Conservation (phyloP, 2,329 filamentous ascomycete species). For the Ophiostoma angusticollis region DNA sequence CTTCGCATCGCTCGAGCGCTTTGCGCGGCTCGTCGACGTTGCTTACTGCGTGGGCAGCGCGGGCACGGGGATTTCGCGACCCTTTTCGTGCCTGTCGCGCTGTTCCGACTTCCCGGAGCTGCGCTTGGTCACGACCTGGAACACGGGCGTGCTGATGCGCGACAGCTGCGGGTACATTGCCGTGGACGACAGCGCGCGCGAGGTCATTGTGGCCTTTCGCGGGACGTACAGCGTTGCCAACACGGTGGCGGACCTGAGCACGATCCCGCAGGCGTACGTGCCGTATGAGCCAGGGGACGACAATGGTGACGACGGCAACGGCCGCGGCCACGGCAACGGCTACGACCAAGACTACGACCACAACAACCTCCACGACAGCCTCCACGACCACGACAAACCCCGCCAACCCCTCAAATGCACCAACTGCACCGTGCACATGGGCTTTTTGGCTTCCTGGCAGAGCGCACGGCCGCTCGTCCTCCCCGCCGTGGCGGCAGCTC, state of each 20-base stretch:
- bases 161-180: slow-evolving; percentile 93
- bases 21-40: slow-evolving; percentile 86
- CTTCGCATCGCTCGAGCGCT: slow-evolving; percentile 73
- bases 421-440: slow-evolving; percentile 87
- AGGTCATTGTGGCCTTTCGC: slow-evolving; percentile 75
- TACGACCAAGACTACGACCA: slow-evolving; percentile 32
- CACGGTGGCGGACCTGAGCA: slow-evolving; percentile 80
- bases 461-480: slow-evolving; percentile 59
- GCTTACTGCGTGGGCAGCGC: slow-evolving; percentile 82
- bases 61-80: slow-evolving; percentile 71
- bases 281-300: slow-evolving; percentile 53
- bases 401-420: slow-evolving; percentile 35
- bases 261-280: slow-evolving; percentile 77
- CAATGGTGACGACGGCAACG: slow-evolving; percentile 14
- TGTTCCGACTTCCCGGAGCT: slow-evolving; percentile 74
- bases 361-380: slow-evolving; percentile 40
- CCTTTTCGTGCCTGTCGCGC: slow-evolving; percentile 74
- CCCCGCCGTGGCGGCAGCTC: slow-evolving; percentile 47
- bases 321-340: slow-evolving; percentile 2
- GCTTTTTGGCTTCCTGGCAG: slow-evolving; percentile 77
- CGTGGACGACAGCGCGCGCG: slow-evolving; percentile 50
- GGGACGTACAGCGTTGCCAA: slow-evolving; percentile 92
- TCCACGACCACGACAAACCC: neutral
- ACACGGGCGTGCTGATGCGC: slow-evolving; percentile 72
- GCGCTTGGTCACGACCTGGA: slow-evolving; percentile 74